These are phyloP conservation scores for Forsythia viridissima DNA, from an alignment of 257 asterid genomes.

Conservation along the genomic window DNA sequence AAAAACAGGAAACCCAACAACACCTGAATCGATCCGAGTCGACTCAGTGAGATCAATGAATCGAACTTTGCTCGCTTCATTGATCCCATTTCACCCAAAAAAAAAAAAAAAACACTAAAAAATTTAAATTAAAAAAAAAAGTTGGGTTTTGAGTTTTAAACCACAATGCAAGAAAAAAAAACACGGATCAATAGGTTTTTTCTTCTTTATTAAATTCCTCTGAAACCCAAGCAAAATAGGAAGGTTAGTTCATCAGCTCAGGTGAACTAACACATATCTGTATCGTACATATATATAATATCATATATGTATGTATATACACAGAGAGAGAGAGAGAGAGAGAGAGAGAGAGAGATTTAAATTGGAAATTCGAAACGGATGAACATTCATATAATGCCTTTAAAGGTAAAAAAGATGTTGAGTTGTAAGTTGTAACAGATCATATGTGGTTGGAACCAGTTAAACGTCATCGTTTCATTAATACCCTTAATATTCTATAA, in stretches of 20 bases:
- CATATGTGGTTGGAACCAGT: constrained; percentile 29
- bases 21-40: constrained; percentile 81
- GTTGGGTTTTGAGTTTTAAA: constrained; percentile 6
- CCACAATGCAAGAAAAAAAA: constrained; percentile 18
- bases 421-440: constrained; percentile 23
- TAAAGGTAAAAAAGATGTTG: neutral
- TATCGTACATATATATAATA: no score
- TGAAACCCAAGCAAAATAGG: constrained; percentile 1
- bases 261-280: constrained; percentile 27
- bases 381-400: constrained; percentile 18
- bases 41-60: constrained; percentile 72
- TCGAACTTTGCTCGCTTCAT: constrained; percentile 69
- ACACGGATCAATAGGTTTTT: constrained; percentile 1
- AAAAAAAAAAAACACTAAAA: neutral
- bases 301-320: no score
- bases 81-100: constrained; percentile 31
- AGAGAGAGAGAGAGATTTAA: neutral
- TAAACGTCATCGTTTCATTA: constrained; percentile 36
- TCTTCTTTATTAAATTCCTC: constrained; percentile 4
- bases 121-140: constrained; percentile 7
- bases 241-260: constrained; percentile 37
- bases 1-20: constrained; percentile 63
- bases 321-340: neutral
- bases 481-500: neutral
- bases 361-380: constrained; percentile 6